These are phyloP conservation scores for Immersiella caudata DNA, from an alignment of 495 filamentous ascomycete species.

Conservation along the genomic window DNA sequence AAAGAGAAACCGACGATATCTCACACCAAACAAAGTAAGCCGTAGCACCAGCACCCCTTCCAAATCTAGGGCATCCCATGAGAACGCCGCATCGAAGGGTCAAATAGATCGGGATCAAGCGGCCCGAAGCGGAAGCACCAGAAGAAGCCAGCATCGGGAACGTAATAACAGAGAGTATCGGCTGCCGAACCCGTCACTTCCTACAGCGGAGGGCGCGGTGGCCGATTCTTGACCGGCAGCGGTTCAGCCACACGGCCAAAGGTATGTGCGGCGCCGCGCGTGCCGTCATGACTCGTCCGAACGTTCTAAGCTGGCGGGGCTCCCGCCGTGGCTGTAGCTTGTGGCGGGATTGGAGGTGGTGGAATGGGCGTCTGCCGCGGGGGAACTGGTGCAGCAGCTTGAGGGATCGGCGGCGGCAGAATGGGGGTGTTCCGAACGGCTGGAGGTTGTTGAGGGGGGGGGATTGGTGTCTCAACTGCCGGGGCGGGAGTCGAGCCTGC, in stretches of 20 bases:
- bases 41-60: too few species aligned
- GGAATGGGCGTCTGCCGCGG: conserved; percentile 39
- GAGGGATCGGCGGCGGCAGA: conserved; percentile 36
- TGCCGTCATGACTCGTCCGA: too few species aligned
- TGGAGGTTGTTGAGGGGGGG: conserved; percentile 20
- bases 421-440: conserved; percentile 33
- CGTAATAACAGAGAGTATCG: background rate
- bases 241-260: background rate
- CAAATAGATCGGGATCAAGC: too few species aligned
- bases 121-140: too few species aligned
- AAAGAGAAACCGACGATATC: too few species aligned
- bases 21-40: too few species aligned
- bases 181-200: background rate
- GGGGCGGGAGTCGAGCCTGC: background rate
- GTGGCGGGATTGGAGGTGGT: conserved; percentile 24
- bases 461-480: conserved; percentile 5
- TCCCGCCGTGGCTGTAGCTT: background rate
- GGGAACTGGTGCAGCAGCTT: conserved; percentile 17
- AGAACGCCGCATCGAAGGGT: too few species aligned
- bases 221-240: background rate
- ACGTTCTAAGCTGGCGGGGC: background rate
- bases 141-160: too few species aligned
- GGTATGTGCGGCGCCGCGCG: too few species aligned
- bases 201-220: background rate
- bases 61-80: too few species aligned